A percentile compares a stretch with the other conserved stretches of the same genome.
Conservation (phyloP, 352 stramenopile genomes). For the Phytophthora melonis region DNA sequence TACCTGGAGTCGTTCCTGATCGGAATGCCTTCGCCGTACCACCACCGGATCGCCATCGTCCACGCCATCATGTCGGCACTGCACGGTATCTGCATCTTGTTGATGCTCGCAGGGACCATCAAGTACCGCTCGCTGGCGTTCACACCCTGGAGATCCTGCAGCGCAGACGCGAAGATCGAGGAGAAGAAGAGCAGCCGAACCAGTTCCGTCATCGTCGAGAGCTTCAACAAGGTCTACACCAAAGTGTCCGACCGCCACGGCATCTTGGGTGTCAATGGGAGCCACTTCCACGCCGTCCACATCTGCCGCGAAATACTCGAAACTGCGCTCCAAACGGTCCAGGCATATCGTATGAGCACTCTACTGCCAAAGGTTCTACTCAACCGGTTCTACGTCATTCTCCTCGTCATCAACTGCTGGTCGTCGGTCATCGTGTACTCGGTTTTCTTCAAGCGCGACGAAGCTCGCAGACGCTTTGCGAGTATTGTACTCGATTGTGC, state of each 20-base stretch:
- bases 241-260: slow-evolving; percentile 16
- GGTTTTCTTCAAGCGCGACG: slow-evolving; percentile 21
- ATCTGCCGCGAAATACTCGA: slow-evolving; percentile 32
- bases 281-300: slow-evolving; percentile 15
- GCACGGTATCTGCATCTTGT: slow-evolving; percentile 30
- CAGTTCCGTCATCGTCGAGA: slow-evolving; percentile 15
- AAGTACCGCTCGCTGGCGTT: slow-evolving; percentile 23
- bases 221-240: slow-evolving; percentile 15
- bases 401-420: slow-evolving; percentile 44
- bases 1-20: slow-evolving; percentile 26
- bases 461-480: slow-evolving; percentile 21
- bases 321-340: slow-evolving; percentile 30
- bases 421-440: slow-evolving; percentile 28
- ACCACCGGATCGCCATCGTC: slow-evolving; percentile 20
- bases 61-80: slow-evolving; percentile 33
- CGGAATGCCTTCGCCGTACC: slow-evolving; percentile 29
- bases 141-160: slow-evolving; percentile 13
- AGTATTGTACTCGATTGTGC: slow-evolving; percentile 31
- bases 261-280: slow-evolving; percentile 25
- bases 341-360: slow-evolving; percentile 41
- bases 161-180: neutral
- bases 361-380: slow-evolving; percentile 35
- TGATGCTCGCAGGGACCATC: slow-evolving; percentile 14
- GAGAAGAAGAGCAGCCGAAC: slow-evolving; percentile 9
- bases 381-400: slow-evolving; percentile 43